Base-by-base conservation (phyloP, 148 eudicot species). In the Salicornia ramosissima region DNA sequence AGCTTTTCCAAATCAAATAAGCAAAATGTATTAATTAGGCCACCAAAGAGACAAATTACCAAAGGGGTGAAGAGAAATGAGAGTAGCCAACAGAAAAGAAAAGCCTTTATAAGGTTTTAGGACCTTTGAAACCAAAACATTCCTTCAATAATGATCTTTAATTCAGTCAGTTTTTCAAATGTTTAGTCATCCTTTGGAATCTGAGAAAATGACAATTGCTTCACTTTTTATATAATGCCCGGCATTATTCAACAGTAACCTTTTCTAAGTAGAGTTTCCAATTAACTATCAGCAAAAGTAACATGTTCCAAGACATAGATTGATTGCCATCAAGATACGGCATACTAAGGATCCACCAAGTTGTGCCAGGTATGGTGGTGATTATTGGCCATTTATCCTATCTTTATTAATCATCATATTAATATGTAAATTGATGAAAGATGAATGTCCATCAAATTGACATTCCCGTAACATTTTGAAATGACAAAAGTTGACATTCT, bases 401-500 rank as follows among this genome's bases (percentile, higher is more conserved):
- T 51, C 65, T 62, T 15, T 29, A 6, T 58, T 60, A 19, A 34
- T 47, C 52, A 18, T 26, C 31, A 47, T 30, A n/a, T 18, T 46
- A 60, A 1, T 29, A 71, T 31, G 53, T 46, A 69, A 43, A 10
- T 25, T 40, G 42, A n/a, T 42, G 42, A 64, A 28, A 64, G 6
- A 40, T 34, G 31, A 14, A 51, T 50, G 8, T 26, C 28, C 54
- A 64, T 43, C 30, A n/a, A 64, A 14, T 26, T 30, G 43, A 55
- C 24, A 36, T 36, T 42, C 47, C 30, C 62, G n/a, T 62, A 28
- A 24, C 43, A 31, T n/a, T 36, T 45, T 34, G 31, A 54, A 43
- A 65, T 53, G 29, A 43, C 5, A 73, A 65, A 64, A n/a, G 69
- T 52, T 16, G 51, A 46, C 43, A 18, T 53, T 54, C 74, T 62